phyloP scores from a whole-genome alignment of 208 protist species.

The Trypanosoma conorhini region DNA sequence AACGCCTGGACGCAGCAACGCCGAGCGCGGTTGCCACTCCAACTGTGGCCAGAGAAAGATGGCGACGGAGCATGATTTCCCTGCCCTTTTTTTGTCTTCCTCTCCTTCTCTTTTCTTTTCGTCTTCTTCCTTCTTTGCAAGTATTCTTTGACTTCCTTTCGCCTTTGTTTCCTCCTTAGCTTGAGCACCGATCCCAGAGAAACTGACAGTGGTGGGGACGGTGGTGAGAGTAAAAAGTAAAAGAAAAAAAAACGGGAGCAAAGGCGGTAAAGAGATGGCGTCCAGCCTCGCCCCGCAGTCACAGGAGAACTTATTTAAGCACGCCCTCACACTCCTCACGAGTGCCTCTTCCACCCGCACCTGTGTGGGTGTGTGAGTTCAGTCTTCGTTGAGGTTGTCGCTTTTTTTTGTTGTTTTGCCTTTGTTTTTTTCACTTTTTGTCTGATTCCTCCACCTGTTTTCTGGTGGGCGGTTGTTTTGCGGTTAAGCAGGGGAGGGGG shows the following conservation, averaged over 20 bases:
- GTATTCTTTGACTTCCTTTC: neutral
- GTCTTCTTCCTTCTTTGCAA: neutral
- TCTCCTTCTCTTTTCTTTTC: constrained; percentile 5
- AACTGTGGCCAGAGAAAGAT: constrained; percentile 9
- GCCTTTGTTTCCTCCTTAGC: neutral
- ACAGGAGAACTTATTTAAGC: too few species aligned
- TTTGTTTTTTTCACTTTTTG: constrained; percentile 20
- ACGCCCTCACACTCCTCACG: too few species aligned
- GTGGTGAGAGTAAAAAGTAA: neutral
- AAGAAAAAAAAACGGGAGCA: neutral
- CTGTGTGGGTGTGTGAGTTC: neutral
- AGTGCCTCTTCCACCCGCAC: too few species aligned
- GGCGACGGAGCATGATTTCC: constrained; percentile 55
- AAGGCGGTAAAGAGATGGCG: neutral
- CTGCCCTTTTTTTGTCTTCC: neutral
- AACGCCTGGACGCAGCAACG: constrained; percentile 28
- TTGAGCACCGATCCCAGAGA: neutral
- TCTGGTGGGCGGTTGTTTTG: neutral
- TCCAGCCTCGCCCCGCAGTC: neutral
- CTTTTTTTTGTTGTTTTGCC: neutral
- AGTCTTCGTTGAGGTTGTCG: neutral
- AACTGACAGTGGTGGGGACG: neutral
- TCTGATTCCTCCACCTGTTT: constrained; percentile 11
- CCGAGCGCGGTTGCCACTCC: constrained; percentile 5
- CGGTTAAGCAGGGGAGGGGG: neutral